Conservation (phyloP, 176 grass and related monocot genomes). For the Carex littledalei region DNA sequence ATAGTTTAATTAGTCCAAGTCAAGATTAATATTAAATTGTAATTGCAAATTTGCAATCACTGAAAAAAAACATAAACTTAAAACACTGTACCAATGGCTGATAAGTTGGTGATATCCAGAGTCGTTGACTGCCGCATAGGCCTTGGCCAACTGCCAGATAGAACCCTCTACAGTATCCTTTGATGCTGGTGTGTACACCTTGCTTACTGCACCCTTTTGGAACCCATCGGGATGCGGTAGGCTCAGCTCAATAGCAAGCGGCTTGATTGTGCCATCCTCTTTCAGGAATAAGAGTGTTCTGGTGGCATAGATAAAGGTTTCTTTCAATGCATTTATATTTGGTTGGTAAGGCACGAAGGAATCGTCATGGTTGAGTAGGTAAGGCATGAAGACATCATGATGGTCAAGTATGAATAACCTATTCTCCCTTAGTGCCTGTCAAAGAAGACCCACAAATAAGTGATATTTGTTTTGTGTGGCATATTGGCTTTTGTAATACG, state of each 20-base stretch:
- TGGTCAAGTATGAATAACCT: constrained; percentile 73
- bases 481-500: too few species aligned
- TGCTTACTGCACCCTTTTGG: constrained; percentile 38
- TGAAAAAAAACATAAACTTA: background rate
- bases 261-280: constrained; percentile 63
- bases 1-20: background rate
- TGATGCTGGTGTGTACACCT: constrained; percentile 49
- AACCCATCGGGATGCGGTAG: constrained; percentile 39
- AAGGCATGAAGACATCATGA: too few species aligned
- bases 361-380: constrained; percentile 40
- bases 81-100: constrained; percentile 74
- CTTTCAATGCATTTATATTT: constrained; percentile 45
- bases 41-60: background rate
- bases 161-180: constrained; percentile 18
- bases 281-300: constrained; percentile 68
- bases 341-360: constrained; percentile 65
- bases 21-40: background rate
- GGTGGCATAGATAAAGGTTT: constrained; percentile 64
- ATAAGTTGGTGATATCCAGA: constrained; percentile 89
- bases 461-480: too few species aligned
- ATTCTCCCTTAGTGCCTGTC: constrained; percentile 52
- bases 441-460: constrained; percentile 9
- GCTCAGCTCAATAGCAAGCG: constrained; percentile 73
- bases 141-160: constrained; percentile 92
- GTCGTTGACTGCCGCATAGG: constrained; percentile 79